Evolutionary conservation across 441 rosid species (phyloP), one percentile per base, ranked within the genome.

Genomic region (Hura crepitans): DNA sequence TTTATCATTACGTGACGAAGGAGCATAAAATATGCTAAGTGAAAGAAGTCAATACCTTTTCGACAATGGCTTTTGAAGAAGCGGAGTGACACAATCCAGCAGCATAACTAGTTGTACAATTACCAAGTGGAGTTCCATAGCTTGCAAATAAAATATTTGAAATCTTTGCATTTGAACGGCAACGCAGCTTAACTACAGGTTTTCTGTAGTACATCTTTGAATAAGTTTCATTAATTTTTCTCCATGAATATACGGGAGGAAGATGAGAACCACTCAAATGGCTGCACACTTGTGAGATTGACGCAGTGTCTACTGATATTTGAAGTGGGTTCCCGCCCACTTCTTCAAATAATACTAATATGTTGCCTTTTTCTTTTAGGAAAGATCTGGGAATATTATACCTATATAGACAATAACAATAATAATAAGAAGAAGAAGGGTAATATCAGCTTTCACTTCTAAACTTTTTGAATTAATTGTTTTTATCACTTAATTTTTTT

Each of bases 311-410:
- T 31, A 85, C 31, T 7, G 84, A 72, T 11, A 85, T 78, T 46
- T 75, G 68, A 0, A 67, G 79, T 42, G 88, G 86, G 51, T 72
- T 65, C 6, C 86, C 89, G 1, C 73, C 74, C 33, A 78, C 69
- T 73, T 85, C 89, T 75, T 83, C 89, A 11, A 74, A 62, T 14
- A 85, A 33, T 25, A 85, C 81, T 67, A 85, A 54, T 9, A 74
- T 50, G 68, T 85, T 85, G 51, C 82, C 69, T 22, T 62, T 75
- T 5, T 80, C 78, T 74, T 73, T 74, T 6, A 81, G 81, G 70
- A 76, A 81, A 11, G 86, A 74, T 58, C 78, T 67, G 23, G 88
- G 88, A 31, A 85, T 65, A 69, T 79, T 67, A 74, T 82, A 85
- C 86, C 88, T 85, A 57, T 9, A 2, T 45, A 31, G 14, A 35